phyloP scores from a whole-genome alignment of 2,329 filamentous ascomycete genomes.

The Allantophomopsis lycopodina region DNA sequence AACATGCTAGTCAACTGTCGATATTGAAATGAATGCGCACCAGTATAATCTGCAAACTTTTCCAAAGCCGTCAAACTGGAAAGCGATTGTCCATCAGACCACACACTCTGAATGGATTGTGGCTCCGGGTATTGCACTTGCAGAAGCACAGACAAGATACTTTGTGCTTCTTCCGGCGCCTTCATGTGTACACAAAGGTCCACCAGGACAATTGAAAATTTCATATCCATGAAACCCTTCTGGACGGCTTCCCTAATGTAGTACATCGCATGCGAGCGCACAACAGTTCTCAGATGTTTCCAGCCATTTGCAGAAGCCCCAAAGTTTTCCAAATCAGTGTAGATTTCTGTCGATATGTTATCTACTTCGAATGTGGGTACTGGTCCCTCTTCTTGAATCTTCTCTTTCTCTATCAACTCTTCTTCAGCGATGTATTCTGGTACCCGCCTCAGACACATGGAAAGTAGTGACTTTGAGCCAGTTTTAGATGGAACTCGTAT shows the following conservation, averaged over 20 bases:
- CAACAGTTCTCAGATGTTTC: conserved; percentile 28
- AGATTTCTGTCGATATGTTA: conserved; percentile 29
- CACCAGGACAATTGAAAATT: conserved; percentile 26
- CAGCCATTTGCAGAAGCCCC: conserved; percentile 27
- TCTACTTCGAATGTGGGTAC: conserved; percentile 7
- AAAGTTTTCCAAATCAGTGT: conserved; percentile 31
- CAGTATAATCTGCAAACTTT: conserved; percentile 19
- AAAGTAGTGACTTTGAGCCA: conserved; percentile 27
- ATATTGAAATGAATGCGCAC: conserved; percentile 20
- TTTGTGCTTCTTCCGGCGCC: conserved; percentile 25
- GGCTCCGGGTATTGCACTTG: conserved; percentile 22
- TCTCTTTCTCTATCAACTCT: conserved; percentile 21
- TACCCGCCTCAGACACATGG: conserved; percentile 33
- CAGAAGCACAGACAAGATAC: conserved; percentile 22
- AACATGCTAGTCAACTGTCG: conserved; percentile 23
- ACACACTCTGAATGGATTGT: conserved; percentile 16
- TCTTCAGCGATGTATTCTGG: conserved; percentile 31
- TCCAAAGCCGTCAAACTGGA: conserved; percentile 20
- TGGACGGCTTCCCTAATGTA: conserved; percentile 26
- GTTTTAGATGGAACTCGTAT: conserved; percentile 5
- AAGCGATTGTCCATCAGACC: conserved; percentile 14
- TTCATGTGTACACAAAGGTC: conserved; percentile 24
- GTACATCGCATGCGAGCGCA: conserved; percentile 30
- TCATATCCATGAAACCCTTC: conserved; percentile 26
- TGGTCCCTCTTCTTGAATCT: conserved; percentile 13